A percentile compares a stretch with the other conserved stretches of the same genome.
Conservation (phyloP, 2,329 filamentous ascomycete genomes). For the Cladosporium sphaerospermum region DNA sequence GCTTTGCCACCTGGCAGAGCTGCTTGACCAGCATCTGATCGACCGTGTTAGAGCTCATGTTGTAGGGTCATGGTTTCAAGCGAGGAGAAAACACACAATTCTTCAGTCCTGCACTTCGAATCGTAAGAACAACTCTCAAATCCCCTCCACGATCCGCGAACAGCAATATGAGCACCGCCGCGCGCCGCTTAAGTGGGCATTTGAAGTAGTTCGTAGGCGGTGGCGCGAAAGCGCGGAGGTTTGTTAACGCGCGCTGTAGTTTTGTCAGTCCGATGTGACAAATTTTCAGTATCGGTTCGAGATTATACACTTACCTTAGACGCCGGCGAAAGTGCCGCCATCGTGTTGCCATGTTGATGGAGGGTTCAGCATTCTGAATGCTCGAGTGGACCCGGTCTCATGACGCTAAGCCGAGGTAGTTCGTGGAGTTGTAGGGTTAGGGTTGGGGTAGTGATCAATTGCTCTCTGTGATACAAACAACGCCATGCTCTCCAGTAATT, state of each 20-base stretch:
- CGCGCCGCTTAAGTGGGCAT: conserved; percentile 59
- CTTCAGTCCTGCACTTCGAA: conserved; percentile 53
- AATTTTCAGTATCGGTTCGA: not conserved
- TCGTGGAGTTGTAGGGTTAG: not conserved
- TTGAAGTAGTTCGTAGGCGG: conserved; percentile 52
- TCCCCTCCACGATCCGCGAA: conserved; percentile 80
- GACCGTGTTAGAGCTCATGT: conserved; percentile 48
- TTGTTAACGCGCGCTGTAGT: conserved; percentile 43
- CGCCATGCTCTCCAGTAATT: no score
- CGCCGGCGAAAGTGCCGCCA: conserved; percentile 29
- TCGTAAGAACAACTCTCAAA: conserved; percentile 60
- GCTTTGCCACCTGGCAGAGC: conserved; percentile 52
- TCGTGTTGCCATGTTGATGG: conserved; percentile 20
- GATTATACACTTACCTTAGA: conserved; percentile 21
- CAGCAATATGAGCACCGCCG: conserved; percentile 80
- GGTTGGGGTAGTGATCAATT: not conserved
- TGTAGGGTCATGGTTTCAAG: not conserved
- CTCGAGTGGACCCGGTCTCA: no score
- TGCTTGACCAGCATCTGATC: conserved; percentile 51
- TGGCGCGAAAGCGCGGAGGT: conserved; percentile 51
- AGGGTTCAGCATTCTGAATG: no score
- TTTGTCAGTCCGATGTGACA: conserved; percentile 1
- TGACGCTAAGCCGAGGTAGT: no score
- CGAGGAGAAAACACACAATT: conserved; percentile 40
- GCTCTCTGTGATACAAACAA: no score